phyloP scores from a whole-genome alignment of 345 rosid genomes.

The sweet orange (Citrus sinensis) region DNA sequence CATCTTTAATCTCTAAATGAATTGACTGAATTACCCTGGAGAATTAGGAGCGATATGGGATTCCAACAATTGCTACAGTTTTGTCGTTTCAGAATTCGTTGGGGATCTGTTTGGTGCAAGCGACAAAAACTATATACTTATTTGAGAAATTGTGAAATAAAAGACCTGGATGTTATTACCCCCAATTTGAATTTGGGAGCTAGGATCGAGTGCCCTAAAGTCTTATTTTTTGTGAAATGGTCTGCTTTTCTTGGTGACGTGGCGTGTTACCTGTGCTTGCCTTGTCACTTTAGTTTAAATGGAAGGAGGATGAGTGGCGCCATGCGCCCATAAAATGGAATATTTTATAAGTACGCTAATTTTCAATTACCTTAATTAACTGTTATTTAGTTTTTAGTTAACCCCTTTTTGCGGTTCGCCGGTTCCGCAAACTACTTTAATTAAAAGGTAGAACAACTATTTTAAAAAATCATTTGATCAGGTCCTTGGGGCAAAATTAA shows the following conservation, averaged over 20 bases:
- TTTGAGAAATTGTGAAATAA: too few relatives aligned
- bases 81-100: too few relatives aligned
- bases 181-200: background rate
- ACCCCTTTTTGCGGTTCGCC: background rate
- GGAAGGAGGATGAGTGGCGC: background rate
- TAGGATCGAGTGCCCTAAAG: background rate
- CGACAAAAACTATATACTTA: too few relatives aligned
- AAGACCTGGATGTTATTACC: too few relatives aligned
- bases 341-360: background rate
- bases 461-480: too few relatives aligned
- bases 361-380: background rate
- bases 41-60: too few relatives aligned
- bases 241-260: background rate
- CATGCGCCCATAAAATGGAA: background rate
- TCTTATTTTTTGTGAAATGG: background rate
- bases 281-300: background rate
- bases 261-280: background rate
- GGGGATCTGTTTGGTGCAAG: too few relatives aligned
- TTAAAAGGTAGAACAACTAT: too few relatives aligned
- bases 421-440: background rate
- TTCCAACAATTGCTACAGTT: too few relatives aligned
- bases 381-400: background rate
- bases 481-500: too few relatives aligned
- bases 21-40: too few relatives aligned
- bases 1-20: fast-evolving